Base-by-base conservation (phyloP, 2,329 filamentous ascomycete species). In the Colletotrichum chrysophilum region DNA sequence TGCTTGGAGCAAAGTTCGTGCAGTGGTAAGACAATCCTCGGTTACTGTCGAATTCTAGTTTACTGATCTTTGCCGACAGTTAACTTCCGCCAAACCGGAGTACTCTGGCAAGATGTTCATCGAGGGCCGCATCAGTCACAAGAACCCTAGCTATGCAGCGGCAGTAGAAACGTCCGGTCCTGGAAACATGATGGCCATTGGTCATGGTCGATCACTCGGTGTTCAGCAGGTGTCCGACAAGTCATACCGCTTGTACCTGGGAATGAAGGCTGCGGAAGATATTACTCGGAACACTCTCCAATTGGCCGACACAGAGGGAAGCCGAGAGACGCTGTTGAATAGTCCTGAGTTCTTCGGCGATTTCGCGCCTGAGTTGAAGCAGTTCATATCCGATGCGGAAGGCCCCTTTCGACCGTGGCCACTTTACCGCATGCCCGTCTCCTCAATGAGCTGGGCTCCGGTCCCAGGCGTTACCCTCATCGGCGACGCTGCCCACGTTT, bases 1-100 rank as follows among this genome's bases (percentile, higher is more conserved):
- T 13, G 61, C 72, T 1, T 72, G 68, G 68, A 75, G 72, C 69
- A 75, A 75, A 18, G 48, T 72, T 30, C 52, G 72, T 14, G 61
- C 72, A 3, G 10, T 67, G 26, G 55, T 72, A 70, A 52, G 71
- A 18, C 13, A 16, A 14, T 4, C 21, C 61, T 26, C n/a, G 13
- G 3, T 34, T 18, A 5, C 16, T 18, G 10, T 4, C 26, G 8
- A 16, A 4, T 24, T 28, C 24, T 12, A 16, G 3, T 9, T 60
- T 3, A 60, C 16, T 60, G 12, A 43, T 34, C 24, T 7, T 30
- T 4, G 7, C 0, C 5, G 2, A 24, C 5, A 74, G 66, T 18
- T 70, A 5, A 74, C 66, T 26, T 16, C 30, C 1, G 66, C 38
- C 7, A 70, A 52, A 18, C 71, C 71, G 10, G 66, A 70, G 24